Percentiles rank a stretch among this genome's conserved stretches.
phyloP scores from a whole-genome alignment of 495 filamentous ascomycete genomes.

The Penicillium waksmanii region DNA sequence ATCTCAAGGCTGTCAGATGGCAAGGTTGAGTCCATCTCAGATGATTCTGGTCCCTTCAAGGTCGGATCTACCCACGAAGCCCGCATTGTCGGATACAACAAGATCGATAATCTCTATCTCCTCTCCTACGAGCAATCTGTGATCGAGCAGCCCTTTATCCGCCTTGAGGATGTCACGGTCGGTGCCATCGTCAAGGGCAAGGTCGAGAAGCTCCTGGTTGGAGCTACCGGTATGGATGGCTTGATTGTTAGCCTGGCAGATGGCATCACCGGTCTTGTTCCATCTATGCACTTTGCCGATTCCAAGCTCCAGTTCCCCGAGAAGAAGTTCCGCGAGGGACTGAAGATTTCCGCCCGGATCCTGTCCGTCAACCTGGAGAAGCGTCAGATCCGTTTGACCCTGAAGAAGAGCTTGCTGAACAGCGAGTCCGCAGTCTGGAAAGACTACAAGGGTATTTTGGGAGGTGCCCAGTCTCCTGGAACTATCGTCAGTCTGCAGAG shows the following conservation, averaged over 20 bases:
- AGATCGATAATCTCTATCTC: slow-evolving; percentile 83
- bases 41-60: slow-evolving; percentile 76
- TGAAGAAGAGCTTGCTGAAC: slow-evolving; percentile 94
- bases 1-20: slow-evolving; percentile 88
- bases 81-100: slow-evolving; percentile 82
- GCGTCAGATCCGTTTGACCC: slow-evolving; percentile 79
- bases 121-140: slow-evolving; percentile 79
- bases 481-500: slow-evolving; percentile 79
- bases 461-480: slow-evolving; percentile 76
- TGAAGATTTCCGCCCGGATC: slow-evolving; percentile 80
- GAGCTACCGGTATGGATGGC: slow-evolving; percentile 71
- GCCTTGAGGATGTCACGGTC: slow-evolving; percentile 83
- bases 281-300: slow-evolving; percentile 87
- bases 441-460: slow-evolving; percentile 68
- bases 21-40: slow-evolving; percentile 78
- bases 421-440: slow-evolving; percentile 76
- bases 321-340: slow-evolving; percentile 90
- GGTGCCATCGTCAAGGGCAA: slow-evolving; percentile 82
- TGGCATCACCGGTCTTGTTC: slow-evolving; percentile 82
- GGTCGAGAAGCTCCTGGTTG: slow-evolving; percentile 81
- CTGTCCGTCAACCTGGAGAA: slow-evolving; percentile 77
- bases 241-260: slow-evolving; percentile 83
- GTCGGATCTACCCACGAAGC: slow-evolving; percentile 76
- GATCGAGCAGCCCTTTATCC: slow-evolving; percentile 84
- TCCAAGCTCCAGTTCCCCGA: slow-evolving; percentile 87